A percentile compares a stretch with the other conserved stretches of the same genome.
Conservation (phyloP, 768 basidiomycete genomes). For the Hericium coralloides region DNA sequence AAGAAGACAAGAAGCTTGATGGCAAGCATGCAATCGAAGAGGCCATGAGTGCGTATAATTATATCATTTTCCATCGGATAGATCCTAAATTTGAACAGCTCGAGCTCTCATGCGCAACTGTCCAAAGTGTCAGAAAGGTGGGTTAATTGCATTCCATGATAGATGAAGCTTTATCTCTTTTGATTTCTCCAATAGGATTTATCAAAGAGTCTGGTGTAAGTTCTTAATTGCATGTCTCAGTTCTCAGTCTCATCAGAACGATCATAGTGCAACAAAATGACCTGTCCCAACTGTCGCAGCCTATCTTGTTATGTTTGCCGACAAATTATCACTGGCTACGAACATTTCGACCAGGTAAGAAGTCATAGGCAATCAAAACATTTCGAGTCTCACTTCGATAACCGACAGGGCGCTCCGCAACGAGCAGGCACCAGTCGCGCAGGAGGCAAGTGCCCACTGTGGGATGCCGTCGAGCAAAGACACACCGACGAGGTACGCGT, state of each 20-base stretch:
- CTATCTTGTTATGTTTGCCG: conserved; percentile 84
- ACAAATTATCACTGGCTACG: conserved; percentile 61
- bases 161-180: background rate
- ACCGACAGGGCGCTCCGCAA: conserved; percentile 3
- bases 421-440: background rate
- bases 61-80: background rate
- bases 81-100: conserved; percentile 31
- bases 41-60: conserved; percentile 67
- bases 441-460: conserved; percentile 51
- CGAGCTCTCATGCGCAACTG: conserved; percentile 81
- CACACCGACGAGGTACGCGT: conserved; percentile 54
- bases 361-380: background rate
- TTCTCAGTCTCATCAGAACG: background rate
- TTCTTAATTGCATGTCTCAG: conserved; percentile 3
- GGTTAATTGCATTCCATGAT: background rate
- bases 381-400: background rate
- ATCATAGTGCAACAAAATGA: conserved; percentile 86
- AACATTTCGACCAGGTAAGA: conserved; percentile 54
- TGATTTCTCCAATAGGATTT: conserved; percentile 42
- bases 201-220: conserved; percentile 72
- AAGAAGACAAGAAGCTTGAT: conserved; percentile 67
- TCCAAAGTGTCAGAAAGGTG: conserved; percentile 78
- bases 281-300: conserved; percentile 61
- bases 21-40: conserved; percentile 79
- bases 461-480: conserved; percentile 58